Percentiles rank a stretch among this genome's conserved stretches.
These are phyloP conservation scores for Alternaria tenuissima DNA, from an alignment of 2,329 filamentous ascomycete genomes.

Conservation along the genomic window DNA sequence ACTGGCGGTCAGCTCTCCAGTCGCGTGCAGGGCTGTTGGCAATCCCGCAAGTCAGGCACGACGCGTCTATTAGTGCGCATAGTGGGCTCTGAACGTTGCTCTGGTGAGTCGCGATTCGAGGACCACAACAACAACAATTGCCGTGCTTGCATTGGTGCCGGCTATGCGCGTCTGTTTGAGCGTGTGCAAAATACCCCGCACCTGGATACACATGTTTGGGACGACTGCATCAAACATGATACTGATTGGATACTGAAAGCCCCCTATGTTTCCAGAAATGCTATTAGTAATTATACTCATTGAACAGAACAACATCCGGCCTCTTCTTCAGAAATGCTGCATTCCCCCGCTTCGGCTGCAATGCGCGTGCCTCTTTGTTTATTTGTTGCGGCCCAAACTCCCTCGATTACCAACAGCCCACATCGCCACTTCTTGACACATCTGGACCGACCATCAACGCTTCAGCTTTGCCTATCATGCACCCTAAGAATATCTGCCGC, in stretches of 20 bases:
- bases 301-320: slow-evolving; percentile 27
- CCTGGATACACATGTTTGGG: background rate
- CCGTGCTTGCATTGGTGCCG: slow-evolving; percentile 26
- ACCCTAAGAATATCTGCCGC: background rate
- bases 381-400: slow-evolving; percentile 10
- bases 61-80: slow-evolving; percentile 14
- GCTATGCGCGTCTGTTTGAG: slow-evolving; percentile 32
- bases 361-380: background rate
- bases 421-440: background rate
- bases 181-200: slow-evolving; percentile 19
- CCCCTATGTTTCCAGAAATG: slow-evolving; percentile 18
- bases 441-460: background rate
- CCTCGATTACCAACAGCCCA: background rate
- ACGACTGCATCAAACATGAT: slow-evolving; percentile 9
- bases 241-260: slow-evolving; percentile 27
- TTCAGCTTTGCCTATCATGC: background rate
- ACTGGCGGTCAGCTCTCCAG: slow-evolving; percentile 38
- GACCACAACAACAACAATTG: slow-evolving; percentile 36
- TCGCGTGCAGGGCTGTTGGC: slow-evolving; percentile 25
- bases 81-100: slow-evolving; percentile 17
- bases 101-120: slow-evolving; percentile 42
- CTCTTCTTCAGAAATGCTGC: slow-evolving; percentile 13
- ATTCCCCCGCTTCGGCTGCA: slow-evolving; percentile 14
- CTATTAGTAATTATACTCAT: slow-evolving; percentile 26
- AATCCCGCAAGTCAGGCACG: slow-evolving; percentile 16